These are phyloP conservation scores for Suillus brevipes DNA, from an alignment of 768 basidiomycete genomes.

Conservation along the genomic window DNA sequence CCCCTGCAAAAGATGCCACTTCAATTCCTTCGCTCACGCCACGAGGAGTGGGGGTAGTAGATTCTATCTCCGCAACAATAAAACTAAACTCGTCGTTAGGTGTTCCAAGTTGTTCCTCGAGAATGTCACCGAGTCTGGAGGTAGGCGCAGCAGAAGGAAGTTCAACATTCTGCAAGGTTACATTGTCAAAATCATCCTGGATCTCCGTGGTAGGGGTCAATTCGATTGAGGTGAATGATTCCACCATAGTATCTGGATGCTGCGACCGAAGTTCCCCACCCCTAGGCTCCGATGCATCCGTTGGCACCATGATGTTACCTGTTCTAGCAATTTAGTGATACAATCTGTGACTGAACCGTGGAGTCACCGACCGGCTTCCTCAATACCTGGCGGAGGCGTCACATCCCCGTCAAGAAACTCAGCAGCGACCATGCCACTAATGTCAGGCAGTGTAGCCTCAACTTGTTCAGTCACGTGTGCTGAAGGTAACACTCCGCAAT, in stretches of 20 bases:
- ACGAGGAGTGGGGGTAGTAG: neutral
- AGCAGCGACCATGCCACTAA: neutral
- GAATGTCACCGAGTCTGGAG: neutral
- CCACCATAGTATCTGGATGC: neutral
- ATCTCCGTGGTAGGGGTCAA: neutral
- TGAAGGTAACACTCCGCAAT: neutral
- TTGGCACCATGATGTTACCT: neutral
- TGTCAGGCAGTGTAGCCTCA: neutral
- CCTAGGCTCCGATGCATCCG: neutral
- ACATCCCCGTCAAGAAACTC: neutral
- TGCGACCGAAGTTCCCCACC: neutral
- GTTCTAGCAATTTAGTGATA: neutral
- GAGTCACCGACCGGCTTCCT: neutral
- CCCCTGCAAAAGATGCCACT: neutral
- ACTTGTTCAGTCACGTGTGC: neutral
- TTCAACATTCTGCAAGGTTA: neutral
- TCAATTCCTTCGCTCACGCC: conserved; percentile 7
- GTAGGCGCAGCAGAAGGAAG: neutral
- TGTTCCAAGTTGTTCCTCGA: neutral
- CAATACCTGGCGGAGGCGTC: neutral
- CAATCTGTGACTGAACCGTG: neutral
- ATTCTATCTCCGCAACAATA: neutral
- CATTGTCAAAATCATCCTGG: neutral
- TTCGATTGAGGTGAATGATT: neutral
- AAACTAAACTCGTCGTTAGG: neutral